Conservation (phyloP, 2,329 filamentous ascomycete species). For the Penicillium sp. region DNA sequence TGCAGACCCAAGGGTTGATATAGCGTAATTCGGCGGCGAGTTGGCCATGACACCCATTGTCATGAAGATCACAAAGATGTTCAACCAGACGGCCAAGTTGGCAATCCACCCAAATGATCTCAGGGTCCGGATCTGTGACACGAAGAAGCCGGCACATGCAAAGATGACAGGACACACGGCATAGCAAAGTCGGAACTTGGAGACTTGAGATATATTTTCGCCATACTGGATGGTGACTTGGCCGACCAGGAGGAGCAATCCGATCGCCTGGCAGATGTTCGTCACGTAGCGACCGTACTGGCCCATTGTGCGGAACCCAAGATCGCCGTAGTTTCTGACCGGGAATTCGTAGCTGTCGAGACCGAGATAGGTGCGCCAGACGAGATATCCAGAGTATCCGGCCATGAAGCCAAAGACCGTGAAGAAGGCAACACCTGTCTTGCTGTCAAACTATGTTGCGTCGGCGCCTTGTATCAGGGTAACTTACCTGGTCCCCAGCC, state of each 20-base stretch:
- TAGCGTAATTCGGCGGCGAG: conserved; percentile 50
- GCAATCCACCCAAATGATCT: conserved; percentile 56
- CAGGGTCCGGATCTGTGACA: conserved; percentile 57
- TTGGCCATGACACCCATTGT: conserved; percentile 55
- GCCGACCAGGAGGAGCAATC: conserved; percentile 51
- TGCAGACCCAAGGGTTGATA: conserved; percentile 28
- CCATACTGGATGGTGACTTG: conserved; percentile 55
- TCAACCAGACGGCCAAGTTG: conserved; percentile 57
- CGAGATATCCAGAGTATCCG: conserved; percentile 36
- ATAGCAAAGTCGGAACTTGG: conserved; percentile 52
- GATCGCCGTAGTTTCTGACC: conserved; percentile 42
- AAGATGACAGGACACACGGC: conserved; percentile 53
- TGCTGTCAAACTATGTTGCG: no score
- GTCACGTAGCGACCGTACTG: conserved; percentile 35
- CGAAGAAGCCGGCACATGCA: conserved; percentile 50
- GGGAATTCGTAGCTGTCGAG: conserved; percentile 44
- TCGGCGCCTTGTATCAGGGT: no score
- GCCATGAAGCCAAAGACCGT: conserved; percentile 29
- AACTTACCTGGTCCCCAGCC: conserved; percentile 21
- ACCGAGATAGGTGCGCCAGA: conserved; percentile 43
- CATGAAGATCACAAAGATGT: conserved; percentile 55
- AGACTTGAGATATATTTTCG: conserved; percentile 55
- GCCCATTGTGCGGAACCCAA: conserved; percentile 43
- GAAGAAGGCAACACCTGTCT: conserved; percentile 23
- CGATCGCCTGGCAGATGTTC: conserved; percentile 42